These are phyloP conservation scores for Pichia manshurica DNA, from an alignment of 805 yeast genomes.

Conservation along the genomic window DNA sequence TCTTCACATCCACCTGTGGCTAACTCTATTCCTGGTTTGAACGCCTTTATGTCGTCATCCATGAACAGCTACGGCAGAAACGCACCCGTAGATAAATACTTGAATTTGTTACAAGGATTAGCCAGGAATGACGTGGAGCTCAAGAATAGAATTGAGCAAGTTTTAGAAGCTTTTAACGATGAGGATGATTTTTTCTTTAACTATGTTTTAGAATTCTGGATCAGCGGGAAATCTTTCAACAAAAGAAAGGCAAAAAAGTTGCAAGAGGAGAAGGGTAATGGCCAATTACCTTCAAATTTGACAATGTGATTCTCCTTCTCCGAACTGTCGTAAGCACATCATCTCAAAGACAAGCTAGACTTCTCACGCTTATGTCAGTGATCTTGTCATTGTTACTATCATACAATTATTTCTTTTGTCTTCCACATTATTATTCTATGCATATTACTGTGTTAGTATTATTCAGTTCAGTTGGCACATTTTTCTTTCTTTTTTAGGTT, in stretches of 20 bases:
- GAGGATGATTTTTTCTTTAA: slow-evolving; percentile 31
- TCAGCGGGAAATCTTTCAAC: slow-evolving; percentile 28
- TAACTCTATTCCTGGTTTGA: slow-evolving; percentile 17
- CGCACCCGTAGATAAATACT: slow-evolving; percentile 25
- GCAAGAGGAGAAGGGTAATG: slow-evolving; percentile 14
- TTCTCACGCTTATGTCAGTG: background rate
- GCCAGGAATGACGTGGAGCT: slow-evolving; percentile 32
- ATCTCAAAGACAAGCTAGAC: background rate
- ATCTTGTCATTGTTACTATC: background rate
- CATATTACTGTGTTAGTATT: background rate
- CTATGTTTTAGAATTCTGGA: slow-evolving; percentile 32
- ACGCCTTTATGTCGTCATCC: slow-evolving; percentile 9
- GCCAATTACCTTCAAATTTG: slow-evolving; percentile 11
- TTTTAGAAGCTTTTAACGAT: slow-evolving; percentile 27
- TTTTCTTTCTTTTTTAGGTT: too few relatives aligned
- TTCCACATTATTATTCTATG: background rate
- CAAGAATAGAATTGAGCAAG: slow-evolving; percentile 22
- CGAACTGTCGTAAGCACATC: too few relatives aligned
- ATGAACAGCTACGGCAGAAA: slow-evolving; percentile 10
- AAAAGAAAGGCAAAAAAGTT: slow-evolving; percentile 23
- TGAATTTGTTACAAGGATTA: slow-evolving; percentile 23
- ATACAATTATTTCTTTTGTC: too few relatives aligned
- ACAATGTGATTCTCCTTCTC: slow-evolving; percentile 7
- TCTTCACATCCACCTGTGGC: slow-evolving; percentile 15
- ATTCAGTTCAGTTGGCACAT: background rate